Base-by-base conservation (phyloP, 768 basidiomycete genomes). In the Leccinum uliginosum region DNA sequence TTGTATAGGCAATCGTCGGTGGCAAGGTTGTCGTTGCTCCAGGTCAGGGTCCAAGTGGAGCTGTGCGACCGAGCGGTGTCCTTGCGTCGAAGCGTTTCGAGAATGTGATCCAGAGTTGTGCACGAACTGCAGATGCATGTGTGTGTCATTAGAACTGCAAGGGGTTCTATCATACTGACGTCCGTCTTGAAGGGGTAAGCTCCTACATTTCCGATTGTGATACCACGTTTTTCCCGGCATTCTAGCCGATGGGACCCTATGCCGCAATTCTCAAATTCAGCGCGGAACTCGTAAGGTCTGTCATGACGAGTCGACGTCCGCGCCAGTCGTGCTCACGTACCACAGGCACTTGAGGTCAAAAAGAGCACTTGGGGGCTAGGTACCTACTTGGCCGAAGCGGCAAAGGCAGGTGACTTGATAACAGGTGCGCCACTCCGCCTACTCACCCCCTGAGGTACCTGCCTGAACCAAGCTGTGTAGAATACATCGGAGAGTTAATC, bases 71-170 rank as follows among this genome's bases (percentile, higher is more conserved):
- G 59, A 65, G 14, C 70, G 69, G 4, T 90, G 88, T 60, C 76
- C 78, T 9, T 91, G 88, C 64, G 73, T 69, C 50, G 67, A 62
- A 21, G 72, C 76, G 0, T 64, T 72, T 9, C 75, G 83, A 34
- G 89, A 90, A 66, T 91, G 89, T 57, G 86, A 89, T 67, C 85
- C 86, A 3, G 82, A 83, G 34, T 56, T 87, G 9, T 91, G 89
- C 58, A 6, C 62, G 11, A 72, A 72, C 12, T 86, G 86, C 64
- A 71, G 74, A 58, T 74, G 78, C 53, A 77, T 66, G 83, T 84
- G 45, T 61, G 77, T 71, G 19, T 50, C 35, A 26, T 27, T 40
- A 38, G 17, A 34, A 23, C 8, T 15, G 17, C 6, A 10, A 4
- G 40, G 30, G 14, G 19, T n/a, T 10, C 26, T 11, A 30, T 14